phyloP scores from a whole-genome alignment of 371 early-diverging fungal species.

The Mortierella sp. region DNA sequence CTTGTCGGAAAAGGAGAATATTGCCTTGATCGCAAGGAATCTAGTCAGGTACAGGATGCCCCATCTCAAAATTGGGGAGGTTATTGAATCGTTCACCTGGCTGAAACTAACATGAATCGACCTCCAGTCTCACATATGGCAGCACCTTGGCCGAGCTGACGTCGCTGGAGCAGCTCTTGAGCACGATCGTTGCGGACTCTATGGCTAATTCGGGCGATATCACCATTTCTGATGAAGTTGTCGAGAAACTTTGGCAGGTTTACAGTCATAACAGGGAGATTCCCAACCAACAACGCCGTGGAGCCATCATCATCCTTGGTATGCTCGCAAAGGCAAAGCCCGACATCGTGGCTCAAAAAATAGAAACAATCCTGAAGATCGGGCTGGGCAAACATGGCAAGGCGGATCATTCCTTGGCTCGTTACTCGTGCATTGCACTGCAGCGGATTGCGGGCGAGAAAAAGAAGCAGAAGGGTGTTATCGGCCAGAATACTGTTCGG shows the following conservation, averaged over 20 bases:
- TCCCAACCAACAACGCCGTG: constrained; percentile 80
- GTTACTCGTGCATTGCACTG: constrained; percentile 91
- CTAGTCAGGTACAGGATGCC: constrained; percentile 62
- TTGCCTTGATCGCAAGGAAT: constrained; percentile 74
- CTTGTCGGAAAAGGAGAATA: constrained; percentile 66
- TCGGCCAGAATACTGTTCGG: constrained; percentile 69
- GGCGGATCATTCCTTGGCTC: constrained; percentile 82
- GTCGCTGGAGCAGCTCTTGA: constrained; percentile 90
- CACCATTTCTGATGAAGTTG: constrained; percentile 69
- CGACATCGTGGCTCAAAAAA: constrained; percentile 81
- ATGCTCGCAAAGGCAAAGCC: constrained; percentile 90
- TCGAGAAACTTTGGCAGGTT: constrained; percentile 88
- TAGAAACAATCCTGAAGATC: constrained; percentile 82
- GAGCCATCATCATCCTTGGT: constrained; percentile 90
- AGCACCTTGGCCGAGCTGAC: constrained; percentile 93
- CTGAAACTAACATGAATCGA: no score
- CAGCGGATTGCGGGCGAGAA: constrained; percentile 74
- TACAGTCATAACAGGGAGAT: constrained; percentile 81
- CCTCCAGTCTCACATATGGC: constrained; percentile 74
- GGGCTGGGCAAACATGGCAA: constrained; percentile 89
- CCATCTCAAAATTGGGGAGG: background rate
- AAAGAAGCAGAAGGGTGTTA: constrained; percentile 52
- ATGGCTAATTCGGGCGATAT: constrained; percentile 48
- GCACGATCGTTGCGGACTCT: constrained; percentile 72
- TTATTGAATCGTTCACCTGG: no score